These are phyloP conservation scores for Malbranchea cinnamomea DNA, from an alignment of 2,329 filamentous ascomycete genomes.

Conservation along the genomic window DNA sequence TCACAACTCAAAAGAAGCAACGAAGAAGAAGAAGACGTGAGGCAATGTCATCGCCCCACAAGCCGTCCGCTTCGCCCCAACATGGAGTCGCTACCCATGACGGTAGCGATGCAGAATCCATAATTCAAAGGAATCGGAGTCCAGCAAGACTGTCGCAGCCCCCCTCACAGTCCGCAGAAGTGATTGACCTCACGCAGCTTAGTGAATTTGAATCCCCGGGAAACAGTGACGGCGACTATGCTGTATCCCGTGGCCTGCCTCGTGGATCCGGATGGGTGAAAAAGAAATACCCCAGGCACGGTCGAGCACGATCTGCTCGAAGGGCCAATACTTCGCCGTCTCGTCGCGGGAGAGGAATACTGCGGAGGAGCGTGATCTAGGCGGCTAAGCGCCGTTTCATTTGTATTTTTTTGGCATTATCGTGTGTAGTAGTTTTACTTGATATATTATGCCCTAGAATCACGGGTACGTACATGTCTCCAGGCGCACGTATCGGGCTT, in stretches of 20 bases:
- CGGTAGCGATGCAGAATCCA: not conserved
- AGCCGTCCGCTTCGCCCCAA: slow-evolving; percentile 1
- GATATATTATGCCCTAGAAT: too few species aligned
- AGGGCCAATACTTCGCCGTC: not conserved
- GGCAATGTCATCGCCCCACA: slow-evolving; percentile 2
- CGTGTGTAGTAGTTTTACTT: too few species aligned
- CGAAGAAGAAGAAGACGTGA: too few species aligned
- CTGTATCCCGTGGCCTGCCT: slow-evolving; percentile 16
- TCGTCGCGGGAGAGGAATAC: not conserved
- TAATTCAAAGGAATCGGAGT: slow-evolving; percentile 1
- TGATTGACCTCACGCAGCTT: slow-evolving; percentile 25
- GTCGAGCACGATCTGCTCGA: not conserved
- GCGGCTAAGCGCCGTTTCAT: too few species aligned
- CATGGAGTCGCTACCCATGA: not conserved
- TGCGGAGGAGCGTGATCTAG: slow-evolving; percentile 5
- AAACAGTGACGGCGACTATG: slow-evolving; percentile 18
- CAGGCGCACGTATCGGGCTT: too few species aligned
- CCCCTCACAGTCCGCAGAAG: slow-evolving; percentile 7
- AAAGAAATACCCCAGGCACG: slow-evolving; percentile 6
- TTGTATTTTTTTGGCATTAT: too few species aligned
- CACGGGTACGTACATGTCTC: too few species aligned
- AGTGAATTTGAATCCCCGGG: slow-evolving; percentile 17
- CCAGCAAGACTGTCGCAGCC: slow-evolving; percentile 2
- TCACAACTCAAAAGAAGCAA: slow-evolving; percentile 2
- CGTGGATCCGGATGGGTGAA: slow-evolving; percentile 17